phyloP scores from a whole-genome alignment of 1,284 basidiomycete genomes.

The Bjerkandera adusta region DNA sequence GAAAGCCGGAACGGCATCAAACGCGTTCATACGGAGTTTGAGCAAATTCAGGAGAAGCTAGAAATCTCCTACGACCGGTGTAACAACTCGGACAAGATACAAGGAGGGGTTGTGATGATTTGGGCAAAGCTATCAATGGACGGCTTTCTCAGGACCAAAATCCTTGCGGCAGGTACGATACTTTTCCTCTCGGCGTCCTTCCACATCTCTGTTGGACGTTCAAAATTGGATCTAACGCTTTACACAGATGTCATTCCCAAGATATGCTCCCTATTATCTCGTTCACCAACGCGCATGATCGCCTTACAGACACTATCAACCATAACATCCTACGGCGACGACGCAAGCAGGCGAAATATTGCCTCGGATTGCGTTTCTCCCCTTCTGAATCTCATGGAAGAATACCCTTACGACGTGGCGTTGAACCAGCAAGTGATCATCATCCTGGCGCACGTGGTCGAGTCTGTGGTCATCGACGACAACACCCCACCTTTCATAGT shows the following conservation, averaged over 20 bases:
- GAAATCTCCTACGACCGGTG: constrained; percentile 31
- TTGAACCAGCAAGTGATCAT: constrained; percentile 50
- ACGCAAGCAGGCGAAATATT: constrained; percentile 46
- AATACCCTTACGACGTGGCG: constrained; percentile 46
- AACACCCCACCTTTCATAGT: constrained; percentile 23
- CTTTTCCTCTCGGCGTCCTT: too few relatives aligned
- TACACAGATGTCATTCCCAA: constrained; percentile 55
- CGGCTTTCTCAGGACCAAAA: constrained; percentile 52
- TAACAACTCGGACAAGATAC: constrained; percentile 23
- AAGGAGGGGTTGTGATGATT: constrained; percentile 56
- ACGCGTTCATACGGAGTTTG: constrained; percentile 56
- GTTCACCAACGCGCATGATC: constrained; percentile 45
- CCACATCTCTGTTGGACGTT: too few relatives aligned
- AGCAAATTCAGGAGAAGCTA: constrained; percentile 45
- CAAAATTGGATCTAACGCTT: too few relatives aligned
- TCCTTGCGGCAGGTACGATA: constrained; percentile 57
- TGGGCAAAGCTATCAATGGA: constrained; percentile 64
- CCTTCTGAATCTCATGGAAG: constrained; percentile 42
- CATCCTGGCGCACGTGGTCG: constrained; percentile 51
- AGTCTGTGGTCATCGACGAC: constrained; percentile 39
- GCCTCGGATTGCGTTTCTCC: constrained; percentile 37
- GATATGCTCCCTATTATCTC: constrained; percentile 49
- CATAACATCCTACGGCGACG: constrained; percentile 60
- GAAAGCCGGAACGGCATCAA: constrained; percentile 54
- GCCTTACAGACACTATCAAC: constrained; percentile 53